Evolutionary conservation across 805 yeast species (phyloP), one percentile per base, ranked within the genome.

Genomic region (Ogataea paradorogensis): DNA sequence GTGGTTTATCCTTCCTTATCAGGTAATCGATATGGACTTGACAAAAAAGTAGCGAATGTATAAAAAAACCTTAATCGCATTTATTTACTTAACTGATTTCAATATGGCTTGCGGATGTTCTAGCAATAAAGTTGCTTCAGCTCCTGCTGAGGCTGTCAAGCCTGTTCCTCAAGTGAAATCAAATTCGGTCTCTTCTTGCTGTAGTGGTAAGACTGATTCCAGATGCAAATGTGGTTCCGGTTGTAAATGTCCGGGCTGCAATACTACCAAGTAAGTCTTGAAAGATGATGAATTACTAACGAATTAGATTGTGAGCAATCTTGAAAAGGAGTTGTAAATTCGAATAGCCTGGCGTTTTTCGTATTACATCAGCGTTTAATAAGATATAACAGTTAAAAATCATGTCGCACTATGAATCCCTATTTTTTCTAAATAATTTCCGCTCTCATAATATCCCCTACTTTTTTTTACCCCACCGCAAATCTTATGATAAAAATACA

Each of bases 181-280:
- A 15, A 18, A 38, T 5, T 42, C 38, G 27, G 40, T 41, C n/a
- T 29, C 46, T 13, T 38, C 55, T 5, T 56, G 60, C 33, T 56
- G 61, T 26, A 52, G 61, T n/a, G 51, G 55, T 23, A 52, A 52
- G 38, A 43, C 42, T 3, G 53, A 45, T 11, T 31, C 40, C 18
- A 53, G 55, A 42, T 63, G 67, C 50, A 52, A 52, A 24, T 63
- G 67, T 45, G 67, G 67, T 7, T 47, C 63, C 9, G 63, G 61
- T 25, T 63, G 67, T 42, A 49, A 52, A 21, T 63, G 67, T 47
- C 61, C 65, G 27, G 43, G 56, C 9, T 63, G 67, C 51, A 63
- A 63, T 56, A 62, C 66, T 27, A 63, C 67, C 30, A 62, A 61
- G 50, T 55, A 46, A 45, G 44, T 41, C 7, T 18, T 18, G 20